Percentiles rank a stretch among this genome's conserved stretches.
Evolutionary conservation across 2,329 filamentous ascomycete genomes (phyloP).

Genomic region (Claviceps paspali): DNA sequence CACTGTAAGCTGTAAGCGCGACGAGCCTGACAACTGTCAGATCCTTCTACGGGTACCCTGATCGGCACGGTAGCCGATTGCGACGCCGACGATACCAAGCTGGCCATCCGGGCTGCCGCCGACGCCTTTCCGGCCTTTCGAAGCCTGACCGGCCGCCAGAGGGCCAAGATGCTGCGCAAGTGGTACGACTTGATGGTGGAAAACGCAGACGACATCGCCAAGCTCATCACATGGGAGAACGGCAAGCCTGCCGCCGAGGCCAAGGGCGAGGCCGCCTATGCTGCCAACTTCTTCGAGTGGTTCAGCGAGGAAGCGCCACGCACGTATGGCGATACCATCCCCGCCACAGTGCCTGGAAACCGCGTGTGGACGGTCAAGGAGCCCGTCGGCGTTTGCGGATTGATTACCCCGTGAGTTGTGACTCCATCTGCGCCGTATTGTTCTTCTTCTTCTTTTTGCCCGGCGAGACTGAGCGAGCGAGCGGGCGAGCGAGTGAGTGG

Average conservation of each 20-base stretch:
- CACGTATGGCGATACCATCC: conserved; percentile 60
- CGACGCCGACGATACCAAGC: conserved; percentile 58
- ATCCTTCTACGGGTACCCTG: conserved; percentile 67
- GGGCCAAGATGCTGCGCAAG: conserved; percentile 56
- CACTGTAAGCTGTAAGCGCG: no score
- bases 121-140: conserved; percentile 59
- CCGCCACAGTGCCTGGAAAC: conserved; percentile 53
- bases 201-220: conserved; percentile 67
- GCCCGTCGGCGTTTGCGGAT: conserved; percentile 67
- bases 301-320: conserved; percentile 67
- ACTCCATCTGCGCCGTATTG: no score
- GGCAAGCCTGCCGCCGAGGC: conserved; percentile 70
- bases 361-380: conserved; percentile 67
- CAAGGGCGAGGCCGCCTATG: conserved; percentile 56
- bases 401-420: conserved; percentile 60
- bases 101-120: conserved; percentile 70
- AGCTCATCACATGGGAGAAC: conserved; percentile 78
- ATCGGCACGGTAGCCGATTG: conserved; percentile 83
- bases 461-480: neutral
- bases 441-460: no score
- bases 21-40: conserved; percentile 16
- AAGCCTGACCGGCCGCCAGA: conserved; percentile 57
- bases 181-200: conserved; percentile 73
- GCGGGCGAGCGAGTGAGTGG: no score
- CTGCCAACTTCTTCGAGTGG: conserved; percentile 66